Conservation (phyloP, 768 basidiomycete genomes). For the Tephrocybe sp. region DNA sequence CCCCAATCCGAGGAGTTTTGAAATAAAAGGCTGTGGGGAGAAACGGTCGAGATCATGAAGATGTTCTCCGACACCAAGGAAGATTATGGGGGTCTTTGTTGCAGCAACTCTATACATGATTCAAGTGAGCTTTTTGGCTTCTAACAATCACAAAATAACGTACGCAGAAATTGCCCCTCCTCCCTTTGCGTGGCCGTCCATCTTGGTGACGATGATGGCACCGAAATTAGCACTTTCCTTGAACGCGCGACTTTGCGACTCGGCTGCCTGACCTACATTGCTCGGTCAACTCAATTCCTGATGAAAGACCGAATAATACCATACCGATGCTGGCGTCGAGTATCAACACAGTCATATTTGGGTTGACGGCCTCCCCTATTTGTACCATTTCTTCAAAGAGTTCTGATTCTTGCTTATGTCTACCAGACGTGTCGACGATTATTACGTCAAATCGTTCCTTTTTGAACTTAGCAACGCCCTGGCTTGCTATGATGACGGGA, state of each 20-base stretch:
- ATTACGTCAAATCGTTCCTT: constrained; percentile 98
- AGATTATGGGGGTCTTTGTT: constrained; percentile 98
- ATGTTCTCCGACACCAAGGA: constrained; percentile 97
- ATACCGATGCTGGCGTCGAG: constrained; percentile 95
- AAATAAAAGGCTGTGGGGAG: constrained; percentile 95
- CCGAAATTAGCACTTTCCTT: constrained; percentile 98
- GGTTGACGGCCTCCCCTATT: constrained; percentile 90
- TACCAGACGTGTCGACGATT: constrained; percentile 96
- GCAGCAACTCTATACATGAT: constrained; percentile 77
- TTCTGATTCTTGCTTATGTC: constrained; percentile 96
- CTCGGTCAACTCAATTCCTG: too few relatives aligned
- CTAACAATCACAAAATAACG: constrained; percentile 29
- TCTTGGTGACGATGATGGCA: constrained; percentile 98
- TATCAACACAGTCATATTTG: constrained; percentile 94
- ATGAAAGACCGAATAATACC: too few relatives aligned
- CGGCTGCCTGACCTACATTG: constrained; percentile 86
- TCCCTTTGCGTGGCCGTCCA: constrained; percentile 99
- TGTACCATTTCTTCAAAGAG: constrained; percentile 98
- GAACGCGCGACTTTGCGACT: constrained; percentile 94
- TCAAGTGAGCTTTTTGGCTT: neutral
- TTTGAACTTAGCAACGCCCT: constrained; percentile 96
- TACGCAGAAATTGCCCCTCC: constrained; percentile 99
- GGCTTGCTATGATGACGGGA: constrained; percentile 90
- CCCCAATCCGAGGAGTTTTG: constrained; percentile 92
- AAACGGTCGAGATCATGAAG: constrained; percentile 96